Conservation (phyloP, 495 filamentous ascomycete genomes). For the Chaetomium tenue region DNA sequence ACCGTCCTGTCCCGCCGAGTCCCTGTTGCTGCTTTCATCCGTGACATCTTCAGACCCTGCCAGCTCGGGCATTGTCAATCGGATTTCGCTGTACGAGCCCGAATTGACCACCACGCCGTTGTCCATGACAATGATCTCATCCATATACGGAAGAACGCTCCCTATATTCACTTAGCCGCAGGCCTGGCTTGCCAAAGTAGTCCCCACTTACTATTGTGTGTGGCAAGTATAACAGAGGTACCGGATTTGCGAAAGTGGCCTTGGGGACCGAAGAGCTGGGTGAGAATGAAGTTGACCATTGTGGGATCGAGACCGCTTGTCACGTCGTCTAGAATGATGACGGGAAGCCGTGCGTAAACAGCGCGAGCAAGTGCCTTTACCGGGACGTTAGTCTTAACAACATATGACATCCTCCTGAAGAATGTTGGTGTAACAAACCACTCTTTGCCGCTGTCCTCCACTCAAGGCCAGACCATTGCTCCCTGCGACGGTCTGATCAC, state of each 20-base stretch:
- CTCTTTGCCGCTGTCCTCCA: not conserved
- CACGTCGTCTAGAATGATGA: not conserved
- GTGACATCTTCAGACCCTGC: not conserved
- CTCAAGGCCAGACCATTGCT: not conserved
- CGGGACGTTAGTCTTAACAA: no score
- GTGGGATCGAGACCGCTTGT: not conserved
- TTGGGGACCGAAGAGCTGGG: not conserved
- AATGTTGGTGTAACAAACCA: not conserved
- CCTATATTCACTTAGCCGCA: no score
- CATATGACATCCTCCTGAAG: no score
- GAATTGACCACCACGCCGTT: no score
- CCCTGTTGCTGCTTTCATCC: not conserved
- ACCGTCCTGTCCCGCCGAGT: not conserved
- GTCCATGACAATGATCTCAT: no score
- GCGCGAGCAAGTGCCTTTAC: not conserved
- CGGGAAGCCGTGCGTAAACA: not conserved
- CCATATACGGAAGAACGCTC: no score
- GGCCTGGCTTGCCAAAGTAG: no score
- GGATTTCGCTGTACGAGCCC: not conserved
- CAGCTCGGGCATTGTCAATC: not conserved
- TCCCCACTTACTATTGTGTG: no score
- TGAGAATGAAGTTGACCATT: not conserved
- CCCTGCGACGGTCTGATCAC: not conserved
- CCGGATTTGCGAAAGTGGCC: no score
- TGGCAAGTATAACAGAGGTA: no score